Conservation (phyloP, 2,329 filamentous ascomycete genomes). For the Cercospora beticola region DNA sequence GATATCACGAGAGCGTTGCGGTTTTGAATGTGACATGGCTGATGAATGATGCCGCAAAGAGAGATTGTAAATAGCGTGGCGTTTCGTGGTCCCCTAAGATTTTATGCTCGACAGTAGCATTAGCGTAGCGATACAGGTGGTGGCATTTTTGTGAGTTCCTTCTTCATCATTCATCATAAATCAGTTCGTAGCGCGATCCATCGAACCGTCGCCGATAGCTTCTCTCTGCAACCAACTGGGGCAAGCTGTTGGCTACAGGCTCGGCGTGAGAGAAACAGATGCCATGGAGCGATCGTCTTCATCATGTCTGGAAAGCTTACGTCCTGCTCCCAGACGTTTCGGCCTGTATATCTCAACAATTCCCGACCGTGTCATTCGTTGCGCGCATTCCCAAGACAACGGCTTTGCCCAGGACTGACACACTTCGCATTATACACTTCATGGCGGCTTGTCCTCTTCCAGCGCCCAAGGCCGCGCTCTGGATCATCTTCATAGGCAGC, state of each 20-base stretch:
- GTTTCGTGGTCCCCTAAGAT: not conserved
- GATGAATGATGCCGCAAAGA: slow-evolving; percentile 2
- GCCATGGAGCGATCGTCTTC: not conserved
- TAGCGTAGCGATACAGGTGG: not conserved
- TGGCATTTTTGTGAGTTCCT: not conserved
- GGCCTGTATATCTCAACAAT: not conserved
- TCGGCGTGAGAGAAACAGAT: not conserved
- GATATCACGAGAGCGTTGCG: slow-evolving; percentile 3
- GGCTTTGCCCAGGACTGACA: not conserved
- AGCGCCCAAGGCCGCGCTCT: not conserved
- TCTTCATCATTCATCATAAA: not conserved
- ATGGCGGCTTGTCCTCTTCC: not conserved
- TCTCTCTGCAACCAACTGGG: too few relatives aligned
- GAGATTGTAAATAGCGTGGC: slow-evolving; percentile 3
- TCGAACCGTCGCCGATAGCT: not conserved
- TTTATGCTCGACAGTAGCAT: slow-evolving; percentile 3
- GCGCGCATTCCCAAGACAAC: not conserved
- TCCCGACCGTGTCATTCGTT: not conserved
- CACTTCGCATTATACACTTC: not conserved
- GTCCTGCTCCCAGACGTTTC: not conserved
- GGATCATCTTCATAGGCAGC: not conserved
- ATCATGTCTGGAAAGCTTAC: not conserved
- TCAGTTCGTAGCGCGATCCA: not conserved
- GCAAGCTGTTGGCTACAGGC: not conserved
- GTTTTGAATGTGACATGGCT: not conserved